Percentiles rank a stretch among this genome's conserved stretches.
Conservation (phyloP, 2,329 filamentous ascomycete species). For the Exutisphaerella laricina region DNA sequence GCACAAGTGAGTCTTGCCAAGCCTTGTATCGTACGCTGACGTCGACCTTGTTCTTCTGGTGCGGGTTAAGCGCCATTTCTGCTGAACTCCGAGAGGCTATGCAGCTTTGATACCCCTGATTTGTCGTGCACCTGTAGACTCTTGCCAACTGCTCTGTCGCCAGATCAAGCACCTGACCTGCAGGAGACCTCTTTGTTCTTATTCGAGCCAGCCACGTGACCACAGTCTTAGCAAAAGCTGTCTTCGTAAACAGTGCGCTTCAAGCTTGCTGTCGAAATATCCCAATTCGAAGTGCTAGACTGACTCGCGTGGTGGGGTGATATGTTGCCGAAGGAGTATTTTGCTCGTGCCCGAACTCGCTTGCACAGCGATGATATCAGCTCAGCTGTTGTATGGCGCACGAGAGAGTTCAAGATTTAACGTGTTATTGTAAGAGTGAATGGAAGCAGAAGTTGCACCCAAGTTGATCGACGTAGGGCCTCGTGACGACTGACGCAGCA, state of each 20-base stretch:
- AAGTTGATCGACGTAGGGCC: background rate
- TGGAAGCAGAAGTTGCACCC: background rate
- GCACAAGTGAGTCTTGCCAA: background rate
- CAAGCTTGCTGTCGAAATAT: background rate
- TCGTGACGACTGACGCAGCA: background rate
- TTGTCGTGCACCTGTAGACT: background rate
- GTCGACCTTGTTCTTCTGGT: conserved; percentile 98
- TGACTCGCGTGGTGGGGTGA: background rate
- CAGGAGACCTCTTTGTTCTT: conserved; percentile 2
- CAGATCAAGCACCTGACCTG: conserved; percentile 1
- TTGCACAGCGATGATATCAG: too few relatives aligned
- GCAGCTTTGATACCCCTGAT: background rate
- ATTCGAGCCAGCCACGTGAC: background rate
- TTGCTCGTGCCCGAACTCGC: too few relatives aligned
- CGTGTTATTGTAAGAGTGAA: background rate
- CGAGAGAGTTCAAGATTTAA: background rate
- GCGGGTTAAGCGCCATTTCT: conserved; percentile 65
- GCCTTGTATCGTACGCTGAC: conserved; percentile 66
- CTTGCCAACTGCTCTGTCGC: background rate
- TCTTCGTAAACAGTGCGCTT: background rate
- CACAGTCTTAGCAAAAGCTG: background rate
- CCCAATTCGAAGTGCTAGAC: background rate
- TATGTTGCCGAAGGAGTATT: too few relatives aligned
- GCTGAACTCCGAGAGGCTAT: too few relatives aligned
- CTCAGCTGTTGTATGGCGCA: too few relatives aligned